Base-by-base conservation (phyloP, 345 rosid species). In the Bretschneidera sinensis region DNA sequence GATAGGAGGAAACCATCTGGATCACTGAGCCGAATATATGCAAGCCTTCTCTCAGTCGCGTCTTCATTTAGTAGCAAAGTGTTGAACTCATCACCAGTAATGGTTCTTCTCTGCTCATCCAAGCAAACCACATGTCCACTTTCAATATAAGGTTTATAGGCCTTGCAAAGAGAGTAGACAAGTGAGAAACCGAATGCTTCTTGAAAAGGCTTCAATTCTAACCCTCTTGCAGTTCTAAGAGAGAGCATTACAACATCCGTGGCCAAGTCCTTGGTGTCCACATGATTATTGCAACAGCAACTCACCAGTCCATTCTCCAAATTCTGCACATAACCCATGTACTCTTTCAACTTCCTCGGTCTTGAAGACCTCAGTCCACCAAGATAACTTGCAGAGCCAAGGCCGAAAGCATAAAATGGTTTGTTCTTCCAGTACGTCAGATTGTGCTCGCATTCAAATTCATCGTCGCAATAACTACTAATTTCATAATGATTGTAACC, bases 1-100 rank as follows among this genome's bases (percentile, higher is more conserved):
- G 95, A 94, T 60, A 94, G 59, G 23, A 94, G 85, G 25, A 94
- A 90, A 62, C 99, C 99, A 61, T 88, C 95, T 16, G 96, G 99
- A 78, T 89, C 96, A 60, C 79, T 86, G 23, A 87, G 86, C 71
- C 84, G 71, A 54, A 87, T 76, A 69, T 77, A 81, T 43, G 83
- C 82, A 49, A 83, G 67, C 63, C 73, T 71, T 54, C 57, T 74
- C 14, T 69, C 71, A 45, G 71, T 76, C 61, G 65, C 66, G 20
- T 51, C 80, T 59, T 70, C 77, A 52, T 63, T 66, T 55, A 34
- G 28, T 21, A 80, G 6, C 65, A 71, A 47, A 47, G 51, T 28
- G 54, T 73, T 73, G 63, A 79, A 67, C 62, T 81, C 83, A 48
- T 77, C 78, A 25, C 65, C 80, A 54, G 56, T 33, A 20, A 83